Conservation (phyloP, 2,329 filamentous ascomycete genomes). For the Apiospora sp. region DNA sequence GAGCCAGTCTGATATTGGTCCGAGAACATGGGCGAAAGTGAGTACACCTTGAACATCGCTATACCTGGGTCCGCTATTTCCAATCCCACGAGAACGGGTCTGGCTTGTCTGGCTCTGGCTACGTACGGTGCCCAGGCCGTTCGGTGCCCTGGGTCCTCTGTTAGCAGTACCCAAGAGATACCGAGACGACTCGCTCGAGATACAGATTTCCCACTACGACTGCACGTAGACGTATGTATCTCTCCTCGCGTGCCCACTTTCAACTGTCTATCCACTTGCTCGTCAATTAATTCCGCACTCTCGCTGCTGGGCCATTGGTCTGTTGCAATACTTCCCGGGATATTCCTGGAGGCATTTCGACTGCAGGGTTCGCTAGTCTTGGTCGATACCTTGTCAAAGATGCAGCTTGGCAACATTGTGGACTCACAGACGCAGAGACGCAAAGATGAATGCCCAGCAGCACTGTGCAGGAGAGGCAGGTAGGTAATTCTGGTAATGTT, state of each 20-base stretch:
- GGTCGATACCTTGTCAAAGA: constrained; percentile 17
- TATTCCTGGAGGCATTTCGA: not conserved
- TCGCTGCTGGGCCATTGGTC: not conserved
- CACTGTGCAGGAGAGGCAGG: constrained; percentile 9
- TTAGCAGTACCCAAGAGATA: constrained; percentile 1
- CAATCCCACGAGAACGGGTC: constrained; percentile 14
- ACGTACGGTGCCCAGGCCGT: not conserved
- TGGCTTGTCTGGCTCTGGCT: not conserved
- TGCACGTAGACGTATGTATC: constrained; percentile 11
- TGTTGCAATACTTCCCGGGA: not conserved
- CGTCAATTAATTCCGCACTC: constrained; percentile 8
- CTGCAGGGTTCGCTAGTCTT: not conserved
- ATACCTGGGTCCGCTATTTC: constrained; percentile 3
- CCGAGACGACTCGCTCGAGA: not conserved
- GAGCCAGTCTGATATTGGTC: constrained; percentile 19
- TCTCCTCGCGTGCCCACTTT: constrained; percentile 13
- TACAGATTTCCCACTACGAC: constrained; percentile 11
- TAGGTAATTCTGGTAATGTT: not conserved
- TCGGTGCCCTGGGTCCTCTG: not conserved
- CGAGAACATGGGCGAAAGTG: constrained; percentile 11
- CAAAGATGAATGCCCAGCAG: not conserved
- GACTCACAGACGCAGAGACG: not conserved
- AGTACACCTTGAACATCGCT: not conserved
- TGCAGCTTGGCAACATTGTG: not conserved
- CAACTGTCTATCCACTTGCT: not conserved